Evolutionary conservation across 2,329 filamentous ascomycete species (phyloP).

Genomic region (Clarireedia homoeocarpa): DNA sequence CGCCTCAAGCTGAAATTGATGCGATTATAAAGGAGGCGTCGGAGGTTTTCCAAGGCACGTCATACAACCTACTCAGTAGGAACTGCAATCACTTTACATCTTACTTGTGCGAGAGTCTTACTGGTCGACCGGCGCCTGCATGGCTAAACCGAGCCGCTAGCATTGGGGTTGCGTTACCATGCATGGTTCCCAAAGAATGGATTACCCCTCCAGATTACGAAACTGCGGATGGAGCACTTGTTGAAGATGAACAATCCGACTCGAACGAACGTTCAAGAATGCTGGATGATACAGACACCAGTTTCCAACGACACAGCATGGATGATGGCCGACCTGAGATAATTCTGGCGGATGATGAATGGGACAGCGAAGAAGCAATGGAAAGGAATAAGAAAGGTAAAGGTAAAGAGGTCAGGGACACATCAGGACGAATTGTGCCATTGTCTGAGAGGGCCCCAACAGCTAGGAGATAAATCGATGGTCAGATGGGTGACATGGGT

Average conservation of each 20-base stretch:
- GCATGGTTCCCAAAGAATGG: conserved; percentile 77
- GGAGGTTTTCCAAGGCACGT: conserved; percentile 64
- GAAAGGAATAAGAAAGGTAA: conserved; percentile 29
- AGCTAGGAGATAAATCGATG: conserved; percentile 12
- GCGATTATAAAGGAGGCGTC: conserved; percentile 60
- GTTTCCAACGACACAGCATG: conserved; percentile 23
- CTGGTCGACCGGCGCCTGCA: conserved; percentile 57
- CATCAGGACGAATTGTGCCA: conserved; percentile 43
- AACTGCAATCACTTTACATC: conserved; percentile 90
- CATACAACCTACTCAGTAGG: conserved; percentile 72
- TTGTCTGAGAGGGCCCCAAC: conserved; percentile 44
- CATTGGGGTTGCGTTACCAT: conserved; percentile 73
- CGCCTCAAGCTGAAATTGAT: conserved; percentile 61
- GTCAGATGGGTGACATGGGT: too few relatives aligned
- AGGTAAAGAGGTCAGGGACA: conserved; percentile 37
- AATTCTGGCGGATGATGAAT: conserved; percentile 26
- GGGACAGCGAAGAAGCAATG: conserved; percentile 41
- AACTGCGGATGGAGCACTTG: conserved; percentile 60
- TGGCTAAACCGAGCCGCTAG: conserved; percentile 83
- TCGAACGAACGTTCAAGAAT: conserved; percentile 50
- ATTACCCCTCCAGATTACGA: conserved; percentile 71
- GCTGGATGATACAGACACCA: conserved; percentile 35
- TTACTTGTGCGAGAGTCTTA: conserved; percentile 66
- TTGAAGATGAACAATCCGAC: conserved; percentile 42
- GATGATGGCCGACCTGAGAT: conserved; percentile 15